These are phyloP conservation scores for Metschnikowia reukaufii DNA, from an alignment of 805 yeast genomes.

Conservation along the genomic window DNA sequence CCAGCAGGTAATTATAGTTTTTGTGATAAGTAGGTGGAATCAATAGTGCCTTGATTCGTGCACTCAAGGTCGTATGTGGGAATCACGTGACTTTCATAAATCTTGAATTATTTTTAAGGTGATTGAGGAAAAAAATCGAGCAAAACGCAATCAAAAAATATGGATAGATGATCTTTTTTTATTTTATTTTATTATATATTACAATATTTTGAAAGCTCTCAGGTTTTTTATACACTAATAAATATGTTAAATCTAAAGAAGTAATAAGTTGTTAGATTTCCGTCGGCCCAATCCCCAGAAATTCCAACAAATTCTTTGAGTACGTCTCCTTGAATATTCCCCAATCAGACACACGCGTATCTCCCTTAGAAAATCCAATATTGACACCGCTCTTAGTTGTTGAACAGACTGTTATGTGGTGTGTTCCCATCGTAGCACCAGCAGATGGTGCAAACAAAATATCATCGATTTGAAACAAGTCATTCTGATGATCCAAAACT, in stretches of 20 bases:
- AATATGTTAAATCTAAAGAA: neutral
- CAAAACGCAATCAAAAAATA: no score
- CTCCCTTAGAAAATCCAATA: conserved; percentile 8
- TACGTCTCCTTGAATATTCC: conserved; percentile 3
- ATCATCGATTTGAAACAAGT: conserved; percentile 8
- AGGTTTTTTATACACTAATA: neutral
- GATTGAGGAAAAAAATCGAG: neutral
- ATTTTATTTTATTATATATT: no score
- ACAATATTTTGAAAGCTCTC: neutral
- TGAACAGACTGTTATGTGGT: conserved; percentile 12
- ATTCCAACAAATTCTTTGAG: conserved; percentile 1
- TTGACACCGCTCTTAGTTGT: conserved; percentile 9
- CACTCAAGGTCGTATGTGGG: neutral
- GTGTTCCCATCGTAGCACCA: conserved; percentile 13
- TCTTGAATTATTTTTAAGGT: neutral
- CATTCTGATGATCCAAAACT: conserved; percentile 3
- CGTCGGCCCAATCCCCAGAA: neutral
- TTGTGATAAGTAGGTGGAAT: neutral
- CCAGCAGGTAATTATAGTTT: neutral
- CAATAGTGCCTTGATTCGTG: neutral
- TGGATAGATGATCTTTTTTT: no score
- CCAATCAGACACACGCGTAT: conserved; percentile 9
- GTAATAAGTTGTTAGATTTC: neutral
- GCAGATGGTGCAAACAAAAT: conserved; percentile 10
- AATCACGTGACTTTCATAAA: neutral